Evolutionary conservation across 2,329 filamentous ascomycete genomes (phyloP), one percentile per base, ranked within the genome.

Genomic region (Colletotrichum godetiae): DNA sequence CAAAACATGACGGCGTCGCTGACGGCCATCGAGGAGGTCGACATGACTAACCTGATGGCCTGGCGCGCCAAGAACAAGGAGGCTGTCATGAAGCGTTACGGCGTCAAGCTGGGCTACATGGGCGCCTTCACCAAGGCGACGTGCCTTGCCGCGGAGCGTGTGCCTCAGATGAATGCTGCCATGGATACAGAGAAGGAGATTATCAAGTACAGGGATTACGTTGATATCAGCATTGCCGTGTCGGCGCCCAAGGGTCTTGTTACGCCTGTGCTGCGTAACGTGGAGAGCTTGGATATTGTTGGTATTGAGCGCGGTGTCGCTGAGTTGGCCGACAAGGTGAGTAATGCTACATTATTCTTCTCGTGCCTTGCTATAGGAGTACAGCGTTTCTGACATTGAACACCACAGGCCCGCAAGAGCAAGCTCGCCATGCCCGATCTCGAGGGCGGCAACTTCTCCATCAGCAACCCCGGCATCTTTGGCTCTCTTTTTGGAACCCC

Each of bases 381-480:
- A 75, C 19, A 73, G 1, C 1, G 13, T 13, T n/a, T 22, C 59
- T 71, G 6, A 53, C 13, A 1, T 2, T 22, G 0, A 3, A 13
- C 3, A 13, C 2, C 52, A 42, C 15, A 92, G 79, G 92, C 92
- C 75, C 87, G 91, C 55, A 92, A 94, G 76, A 92, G 92, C 80
- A 94, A 94, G 86, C 88, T 94, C 68, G 94, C 93, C 87, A 92
- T 93, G 55, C 92, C 93, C 78, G 92, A 94, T 81, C 93, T 93
- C 86, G 91, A 93, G 83, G 92, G 92, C 46, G 92, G 92, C 77
- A 93, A 92, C 78, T 93, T 94, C 84, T 94, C 92, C 78, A 94
- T 94, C 83, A 93, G 91, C 83, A 94, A 94, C 87, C 93, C 94
- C 88, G 92, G 92, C 77, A 93, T 94, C 91, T 94, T 94, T 82